Evolutionary conservation across 768 basidiomycete species (phyloP).

Genomic region (Boletus eberwhitei): DNA sequence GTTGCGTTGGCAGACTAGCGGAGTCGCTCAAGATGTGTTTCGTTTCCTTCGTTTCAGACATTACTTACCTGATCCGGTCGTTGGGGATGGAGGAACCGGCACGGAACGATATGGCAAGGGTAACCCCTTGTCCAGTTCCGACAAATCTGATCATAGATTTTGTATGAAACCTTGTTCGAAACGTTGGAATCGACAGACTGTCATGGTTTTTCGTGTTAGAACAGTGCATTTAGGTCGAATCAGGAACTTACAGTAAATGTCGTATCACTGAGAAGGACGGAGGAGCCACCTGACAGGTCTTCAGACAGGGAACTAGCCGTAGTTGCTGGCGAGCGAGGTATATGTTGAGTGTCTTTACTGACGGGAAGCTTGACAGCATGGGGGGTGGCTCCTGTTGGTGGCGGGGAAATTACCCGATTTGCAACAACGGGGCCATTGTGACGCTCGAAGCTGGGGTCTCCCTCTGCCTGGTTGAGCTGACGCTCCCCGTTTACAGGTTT

Average conservation of each 20-base stretch:
- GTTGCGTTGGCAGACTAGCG: background rate
- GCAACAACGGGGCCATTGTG: background rate
- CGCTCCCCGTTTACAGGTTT: background rate
- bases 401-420: constrained; percentile 6
- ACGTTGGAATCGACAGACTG: constrained; percentile 20
- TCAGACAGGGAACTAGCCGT: constrained; percentile 15
- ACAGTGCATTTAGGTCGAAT: background rate
- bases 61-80: constrained; percentile 11
- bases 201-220: background rate
- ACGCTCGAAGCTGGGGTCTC: background rate
- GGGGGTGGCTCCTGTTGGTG: background rate
- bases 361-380: constrained; percentile 12
- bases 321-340: constrained; percentile 14
- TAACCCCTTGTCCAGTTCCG: background rate
- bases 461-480: background rate
- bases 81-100: constrained; percentile 9
- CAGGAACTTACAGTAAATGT: constrained; percentile 17
- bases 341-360: background rate
- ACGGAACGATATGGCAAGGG: background rate
- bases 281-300: constrained; percentile 15
- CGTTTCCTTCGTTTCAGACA: background rate
- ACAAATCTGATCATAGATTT: background rate
- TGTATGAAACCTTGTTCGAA: constrained; percentile 1
- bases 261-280: constrained; percentile 12
- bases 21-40: background rate